phyloP scores from a whole-genome alignment of 2,329 filamentous ascomycete species.

The Mycocentrospora acerina region DNA sequence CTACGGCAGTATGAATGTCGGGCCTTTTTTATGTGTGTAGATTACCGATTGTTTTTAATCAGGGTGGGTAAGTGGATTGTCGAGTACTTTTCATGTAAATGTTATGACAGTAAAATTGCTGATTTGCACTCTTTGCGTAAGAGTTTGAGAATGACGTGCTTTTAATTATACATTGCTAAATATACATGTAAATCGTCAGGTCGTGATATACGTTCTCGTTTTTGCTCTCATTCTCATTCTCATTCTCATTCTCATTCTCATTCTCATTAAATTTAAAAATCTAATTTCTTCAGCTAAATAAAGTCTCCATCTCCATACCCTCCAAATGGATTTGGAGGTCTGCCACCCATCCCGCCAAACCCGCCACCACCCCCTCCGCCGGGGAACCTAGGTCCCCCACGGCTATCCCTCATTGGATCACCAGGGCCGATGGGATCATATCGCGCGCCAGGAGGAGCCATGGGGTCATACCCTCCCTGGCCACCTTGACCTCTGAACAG shows the following conservation, averaged over 20 bases:
- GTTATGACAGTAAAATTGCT: too few species aligned
- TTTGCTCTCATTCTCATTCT: background rate
- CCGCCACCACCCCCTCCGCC: slow-evolving; percentile 51
- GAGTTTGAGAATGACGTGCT: too few species aligned
- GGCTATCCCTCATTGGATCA: slow-evolving; percentile 45
- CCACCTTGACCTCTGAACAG: slow-evolving; percentile 67
- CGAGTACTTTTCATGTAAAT: too few species aligned
- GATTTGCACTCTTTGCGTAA: too few species aligned
- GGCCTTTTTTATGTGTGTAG: too few species aligned
- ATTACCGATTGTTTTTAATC: too few species aligned
- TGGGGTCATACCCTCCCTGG: slow-evolving; percentile 61
- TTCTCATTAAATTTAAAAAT: background rate
- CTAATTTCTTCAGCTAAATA: slow-evolving; percentile 46
- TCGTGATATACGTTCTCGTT: background rate
- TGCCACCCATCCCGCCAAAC: slow-evolving; percentile 45
- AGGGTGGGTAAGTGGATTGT: too few species aligned
- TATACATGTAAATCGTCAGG: slow-evolving; percentile 1
- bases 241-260: background rate
- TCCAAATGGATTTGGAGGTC: slow-evolving; percentile 60
- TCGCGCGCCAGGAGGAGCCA: slow-evolving; percentile 81
- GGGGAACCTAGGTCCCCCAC: slow-evolving; percentile 33
- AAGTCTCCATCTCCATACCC: slow-evolving; percentile 63
- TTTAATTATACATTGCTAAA: too few species aligned
- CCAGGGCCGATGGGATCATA: slow-evolving; percentile 76
- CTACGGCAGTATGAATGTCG: too few species aligned